Base-by-base conservation (phyloP, 2,329 filamentous ascomycete species). In the Fusarium virguliforme region DNA sequence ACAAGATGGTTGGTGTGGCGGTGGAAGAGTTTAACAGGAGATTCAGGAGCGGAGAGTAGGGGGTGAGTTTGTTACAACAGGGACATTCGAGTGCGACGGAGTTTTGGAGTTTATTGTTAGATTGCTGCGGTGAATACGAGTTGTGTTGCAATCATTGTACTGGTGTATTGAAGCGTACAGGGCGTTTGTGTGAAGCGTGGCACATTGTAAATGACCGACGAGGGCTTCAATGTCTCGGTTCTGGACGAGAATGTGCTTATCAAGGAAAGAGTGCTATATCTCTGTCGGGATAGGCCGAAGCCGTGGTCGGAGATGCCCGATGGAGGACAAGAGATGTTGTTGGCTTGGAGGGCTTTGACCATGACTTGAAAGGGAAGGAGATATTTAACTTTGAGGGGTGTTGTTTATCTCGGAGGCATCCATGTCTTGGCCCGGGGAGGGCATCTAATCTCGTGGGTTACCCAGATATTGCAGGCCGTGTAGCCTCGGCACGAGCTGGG, bases 11-110 rank as follows among this genome's bases (percentile, higher is more conserved):
- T 65, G 89, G 87, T 0, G 83, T 92, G 2, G 90, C 89, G 2
- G 90, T 91, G 48, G 88, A 90, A 75, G 89, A 91, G 82, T 92
- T 90, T 65, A 92, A 92, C 75, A 84, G 88, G 65, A 83, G 88
- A 71, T 91, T 88, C 71, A 84, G 83, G 75, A 79, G 79, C 48
- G 79, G 76, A 26, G 80, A 82, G 61, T 80, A 67, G n/a, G 46
- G 13, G 10, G 28, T 48, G 43, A 48, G 43, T 48, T 48, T 48
- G 43, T 48, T 48, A 48, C 43, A 18, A 15, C 30, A 30, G 26
- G 43, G 26, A 26, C 15, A 48, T 48, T 18, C 18, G 43, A 48
- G 43, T 48, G 43, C 26, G 43, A 48, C 43, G 43, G 43, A 30
- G 43, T 48, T 30, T 48, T 48, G 43, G 43, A 30, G 43, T 48